Base-by-base conservation (phyloP, 306 rosid species). In the Vicia sativa region DNA sequence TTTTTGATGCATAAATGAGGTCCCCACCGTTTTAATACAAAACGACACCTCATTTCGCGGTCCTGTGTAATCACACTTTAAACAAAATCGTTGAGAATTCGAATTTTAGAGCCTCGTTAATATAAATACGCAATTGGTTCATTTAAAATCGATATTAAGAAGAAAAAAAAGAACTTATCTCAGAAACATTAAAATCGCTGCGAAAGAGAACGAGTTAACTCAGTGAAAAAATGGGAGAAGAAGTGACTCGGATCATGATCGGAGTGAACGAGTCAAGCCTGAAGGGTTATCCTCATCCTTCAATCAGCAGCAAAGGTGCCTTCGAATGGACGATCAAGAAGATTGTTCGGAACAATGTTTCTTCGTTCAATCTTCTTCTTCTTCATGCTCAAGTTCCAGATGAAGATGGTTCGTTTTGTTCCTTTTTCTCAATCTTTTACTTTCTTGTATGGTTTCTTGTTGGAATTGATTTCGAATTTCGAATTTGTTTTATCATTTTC, bases 301-400 rank as follows among this genome's bases (percentile, higher is more conserved):
- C 96, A 2, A 92, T 92, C 2, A 92, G 98, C 48, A 86, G 96
- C 96, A 88, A 28, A 54, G 84, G 95, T 31, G 98, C 96, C 15
- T 90, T 92, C 64, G 91, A 92, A 58, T 92, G 98, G 96, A 88
- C 93, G 14, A 67, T 92, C 8, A 68, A 79, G 56, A 92, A 92
- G 87, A 90, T 92, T 85, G 71, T 92, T 65, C 90, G 93, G 44
- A 74, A 79, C 66, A 89, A 87, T 74, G 73, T 82, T 44, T 5
- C 82, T 15, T 83, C 85, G 19, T 92, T 92, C 80, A 80, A 80
- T 70, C 86, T 93, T 21, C 86, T 88, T 61, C 86, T 90, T 49
- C 91, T 93, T 59, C 97, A 93, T 64, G 96, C 86, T 73, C 97
- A 86, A 79, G 95, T 88, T 19, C 91, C 97, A 0, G 98, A 93